phyloP scores from a whole-genome alignment of 306 rosid species.

The Cucurbita moschata region DNA sequence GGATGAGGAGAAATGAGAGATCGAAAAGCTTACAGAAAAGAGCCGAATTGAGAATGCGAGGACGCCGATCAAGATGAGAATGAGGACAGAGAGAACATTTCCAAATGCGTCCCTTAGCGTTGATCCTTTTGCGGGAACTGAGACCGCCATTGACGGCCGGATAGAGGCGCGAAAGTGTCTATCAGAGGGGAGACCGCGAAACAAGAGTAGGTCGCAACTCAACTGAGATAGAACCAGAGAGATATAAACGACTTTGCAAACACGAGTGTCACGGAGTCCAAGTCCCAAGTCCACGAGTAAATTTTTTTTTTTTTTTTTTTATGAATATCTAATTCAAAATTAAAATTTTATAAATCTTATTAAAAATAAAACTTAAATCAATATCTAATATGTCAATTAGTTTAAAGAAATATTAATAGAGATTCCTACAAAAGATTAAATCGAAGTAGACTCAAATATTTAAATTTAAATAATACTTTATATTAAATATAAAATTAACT shows the following conservation, averaged over 20 bases:
- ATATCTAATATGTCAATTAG: too few species aligned
- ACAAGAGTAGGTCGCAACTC: slow-evolving; percentile 5
- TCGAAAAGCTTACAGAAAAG: slow-evolving; percentile 72
- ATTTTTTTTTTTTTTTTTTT: not conserved
- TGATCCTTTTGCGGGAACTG: slow-evolving; percentile 34
- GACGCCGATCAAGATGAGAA: slow-evolving; percentile 86
- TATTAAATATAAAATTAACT: too few species aligned
- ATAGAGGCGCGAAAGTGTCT: slow-evolving; percentile 20
- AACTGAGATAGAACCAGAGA: not conserved
- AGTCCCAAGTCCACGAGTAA: not conserved
- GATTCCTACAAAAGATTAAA: too few species aligned
- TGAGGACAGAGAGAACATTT: slow-evolving; percentile 63
- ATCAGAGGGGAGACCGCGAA: slow-evolving; percentile 9
- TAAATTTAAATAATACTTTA: too few species aligned
- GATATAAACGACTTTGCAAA: not conserved
- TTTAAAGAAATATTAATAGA: too few species aligned
- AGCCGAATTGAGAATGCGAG: slow-evolving; percentile 99
- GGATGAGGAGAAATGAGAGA: slow-evolving; percentile 9
- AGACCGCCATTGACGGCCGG: slow-evolving; percentile 89
- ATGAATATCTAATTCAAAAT: too few species aligned
- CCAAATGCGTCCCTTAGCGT: slow-evolving; percentile 71
- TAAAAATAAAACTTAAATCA: too few species aligned
- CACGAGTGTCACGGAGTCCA: not conserved
- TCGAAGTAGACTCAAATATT: too few species aligned
- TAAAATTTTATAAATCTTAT: too few species aligned